Evolutionary conservation across 495 filamentous ascomycete genomes (phyloP), one percentile per base, ranked within the genome.

Genomic region (Pseudoneurospora amorphoporcata): DNA sequence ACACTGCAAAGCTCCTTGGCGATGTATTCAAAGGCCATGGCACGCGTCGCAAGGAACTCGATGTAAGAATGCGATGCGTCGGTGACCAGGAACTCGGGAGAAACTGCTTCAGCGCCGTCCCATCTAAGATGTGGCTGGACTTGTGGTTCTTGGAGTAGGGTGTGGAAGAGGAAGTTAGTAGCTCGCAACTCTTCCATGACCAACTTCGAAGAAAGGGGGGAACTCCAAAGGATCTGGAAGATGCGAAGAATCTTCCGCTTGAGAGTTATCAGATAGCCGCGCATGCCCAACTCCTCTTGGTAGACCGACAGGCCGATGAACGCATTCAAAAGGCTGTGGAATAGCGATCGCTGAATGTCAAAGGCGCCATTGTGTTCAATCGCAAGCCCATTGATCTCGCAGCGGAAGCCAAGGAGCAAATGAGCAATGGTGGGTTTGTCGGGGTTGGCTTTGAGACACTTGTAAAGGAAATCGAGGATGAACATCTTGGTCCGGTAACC

Each of bases 361-460:
- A 97, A 94, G 7, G 89, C 78, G 39, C 93, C 85, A 37, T 87
- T 84, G 0, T 87, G 77, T 61, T 89, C 82, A 35, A 95, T 81
- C 69, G 87, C 87, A 19, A 98, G 81, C n/a, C 84, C 83, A 69
- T 87, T 87, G 29, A 89, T 85, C 35, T 88, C 86, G 76, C 92
- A 94, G 39, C 85, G 84, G 78, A 99, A 98, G 1, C 95, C 95
- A 29, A 99, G 90, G 23, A 99, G 82, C 58, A 95, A 84, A 80
- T 99, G 95, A 3, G 95, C 94, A 68, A 98, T 88, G 17, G 90
- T 95, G 5, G 95, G 94, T 71, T 81, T 80, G 75, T 90, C 87
- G 38, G 90, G 88, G 38, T 90, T 88, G 19, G 90, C 87, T 47
- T 84, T 86, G 9, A 99, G 81, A 78, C 92, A 94, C 74, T 87